These are phyloP conservation scores for Allodekkera sacchari DNA, from an alignment of 805 yeast species.

Conservation along the genomic window DNA sequence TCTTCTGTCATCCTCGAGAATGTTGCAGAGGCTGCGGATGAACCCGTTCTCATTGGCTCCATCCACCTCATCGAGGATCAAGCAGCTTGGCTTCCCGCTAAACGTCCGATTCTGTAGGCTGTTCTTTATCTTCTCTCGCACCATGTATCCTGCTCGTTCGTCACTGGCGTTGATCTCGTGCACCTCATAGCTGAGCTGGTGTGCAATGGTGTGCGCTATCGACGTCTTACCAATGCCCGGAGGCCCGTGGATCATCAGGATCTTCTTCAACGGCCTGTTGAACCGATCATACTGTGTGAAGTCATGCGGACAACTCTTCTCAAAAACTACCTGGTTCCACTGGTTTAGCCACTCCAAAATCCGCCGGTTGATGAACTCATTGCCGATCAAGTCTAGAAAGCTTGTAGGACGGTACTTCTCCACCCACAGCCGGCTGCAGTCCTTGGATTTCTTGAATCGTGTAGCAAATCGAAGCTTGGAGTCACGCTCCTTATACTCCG, in stretches of 20 bases:
- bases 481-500: constrained; percentile 5
- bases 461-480: constrained; percentile 4
- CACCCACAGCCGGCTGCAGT: constrained; percentile 30
- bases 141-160: constrained; percentile 51
- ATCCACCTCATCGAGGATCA: constrained; percentile 87
- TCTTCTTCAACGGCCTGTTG: constrained; percentile 50
- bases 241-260: constrained; percentile 80
- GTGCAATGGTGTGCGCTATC: constrained; percentile 76
- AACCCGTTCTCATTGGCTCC: constrained; percentile 64
- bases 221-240: constrained; percentile 93
- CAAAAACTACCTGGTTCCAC: constrained; percentile 57
- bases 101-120: constrained; percentile 61
- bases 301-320: constrained; percentile 23
- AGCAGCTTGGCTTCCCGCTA: constrained; percentile 67
- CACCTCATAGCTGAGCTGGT: constrained; percentile 70
- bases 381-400: constrained; percentile 64
- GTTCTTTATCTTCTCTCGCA: constrained; percentile 47
- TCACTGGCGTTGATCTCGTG: constrained; percentile 85
- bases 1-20: constrained; percentile 47
- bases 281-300: constrained; percentile 34
- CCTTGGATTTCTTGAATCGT: constrained; percentile 1
- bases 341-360: constrained; percentile 56
- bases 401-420: constrained; percentile 62
- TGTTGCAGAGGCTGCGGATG: constrained; percentile 46
- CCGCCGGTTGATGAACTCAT: constrained; percentile 53